phyloP scores from a whole-genome alignment of 148 eudicot species.

The Rhododendron williamsianum region DNA sequence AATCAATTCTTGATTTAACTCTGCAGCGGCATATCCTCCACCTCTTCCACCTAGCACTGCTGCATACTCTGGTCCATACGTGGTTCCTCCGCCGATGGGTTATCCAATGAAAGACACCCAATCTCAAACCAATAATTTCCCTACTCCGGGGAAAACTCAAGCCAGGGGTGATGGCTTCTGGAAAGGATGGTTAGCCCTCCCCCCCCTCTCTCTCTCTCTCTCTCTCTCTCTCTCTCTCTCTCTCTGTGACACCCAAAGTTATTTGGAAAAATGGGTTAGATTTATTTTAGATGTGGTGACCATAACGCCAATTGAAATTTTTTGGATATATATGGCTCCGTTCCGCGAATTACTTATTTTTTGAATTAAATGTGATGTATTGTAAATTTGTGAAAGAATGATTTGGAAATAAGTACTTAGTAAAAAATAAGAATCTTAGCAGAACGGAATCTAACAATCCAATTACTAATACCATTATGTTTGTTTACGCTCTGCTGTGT shows the following conservation, averaged over 20 bases:
- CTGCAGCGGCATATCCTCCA: constrained; percentile 11
- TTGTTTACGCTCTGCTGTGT: not conserved
- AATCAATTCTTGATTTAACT: not conserved
- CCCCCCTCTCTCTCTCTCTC: not conserved
- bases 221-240: not conserved
- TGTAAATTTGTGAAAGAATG: too few species aligned
- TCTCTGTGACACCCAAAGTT: not conserved
- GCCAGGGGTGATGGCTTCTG: constrained; percentile 25
- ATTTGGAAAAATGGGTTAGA: too few species aligned
- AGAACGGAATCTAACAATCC: too few species aligned
- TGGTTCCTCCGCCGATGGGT: constrained; percentile 17
- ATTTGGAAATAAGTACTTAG: too few species aligned
- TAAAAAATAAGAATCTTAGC: too few species aligned
- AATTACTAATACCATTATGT: not conserved
- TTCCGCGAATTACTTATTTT: too few species aligned
- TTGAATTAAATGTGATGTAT: too few species aligned
- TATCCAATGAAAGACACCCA: constrained; percentile 15
- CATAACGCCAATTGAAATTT: too few species aligned
- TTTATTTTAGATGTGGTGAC: too few species aligned
- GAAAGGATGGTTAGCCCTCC: constrained; percentile 25
- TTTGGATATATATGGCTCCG: too few species aligned
- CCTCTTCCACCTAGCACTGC: not conserved
- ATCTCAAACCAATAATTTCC: not conserved
- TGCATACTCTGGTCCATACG: constrained; percentile 5
- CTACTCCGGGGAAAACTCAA: constrained; percentile 10